These are phyloP conservation scores for Lyophyllum semitale DNA, from an alignment of 768 basidiomycete genomes.

Conservation along the genomic window DNA sequence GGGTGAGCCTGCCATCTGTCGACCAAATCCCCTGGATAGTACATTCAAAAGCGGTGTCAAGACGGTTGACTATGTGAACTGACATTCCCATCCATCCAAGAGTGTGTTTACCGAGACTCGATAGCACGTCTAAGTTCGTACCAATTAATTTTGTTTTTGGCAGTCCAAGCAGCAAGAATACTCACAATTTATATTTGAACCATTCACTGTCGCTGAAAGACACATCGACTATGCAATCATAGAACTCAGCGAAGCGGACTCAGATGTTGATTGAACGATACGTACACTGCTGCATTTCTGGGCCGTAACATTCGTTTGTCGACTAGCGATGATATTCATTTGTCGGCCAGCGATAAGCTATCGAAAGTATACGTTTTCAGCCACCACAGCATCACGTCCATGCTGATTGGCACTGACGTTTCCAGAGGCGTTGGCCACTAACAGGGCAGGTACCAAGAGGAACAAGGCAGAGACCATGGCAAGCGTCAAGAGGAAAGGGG, in stretches of 20 bases:
- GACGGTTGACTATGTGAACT: constrained; percentile 14
- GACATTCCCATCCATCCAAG: constrained; percentile 69
- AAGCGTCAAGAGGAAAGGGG: too few relatives aligned
- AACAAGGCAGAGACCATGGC: constrained; percentile 1
- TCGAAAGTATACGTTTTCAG: not conserved
- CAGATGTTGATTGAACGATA: not conserved
- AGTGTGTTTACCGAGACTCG: constrained; percentile 37
- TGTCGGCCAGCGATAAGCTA: constrained; percentile 13
- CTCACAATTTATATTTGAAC: constrained; percentile 45
- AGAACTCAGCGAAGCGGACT: constrained; percentile 2
- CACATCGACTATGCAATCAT: constrained; percentile 42
- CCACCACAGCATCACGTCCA: not conserved
- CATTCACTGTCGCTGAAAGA: constrained; percentile 46
- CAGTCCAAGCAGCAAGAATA: not conserved
- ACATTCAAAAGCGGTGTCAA: not conserved
- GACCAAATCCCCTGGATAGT: constrained; percentile 56
- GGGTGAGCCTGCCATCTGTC: constrained; percentile 50
- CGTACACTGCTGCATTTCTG: constrained; percentile 21
- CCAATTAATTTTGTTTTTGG: not conserved
- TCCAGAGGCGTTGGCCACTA: constrained; percentile 3
- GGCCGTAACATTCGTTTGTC: constrained; percentile 10
- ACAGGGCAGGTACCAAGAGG: constrained; percentile 1
- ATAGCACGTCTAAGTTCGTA: constrained; percentile 42
- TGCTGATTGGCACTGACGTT: constrained; percentile 5
- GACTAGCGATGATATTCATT: too few relatives aligned